Percentiles rank a stretch among this genome's conserved stretches.
These are phyloP conservation scores for Fraxinus albicans DNA, from an alignment of 305 asterid species.

Conservation along the genomic window DNA sequence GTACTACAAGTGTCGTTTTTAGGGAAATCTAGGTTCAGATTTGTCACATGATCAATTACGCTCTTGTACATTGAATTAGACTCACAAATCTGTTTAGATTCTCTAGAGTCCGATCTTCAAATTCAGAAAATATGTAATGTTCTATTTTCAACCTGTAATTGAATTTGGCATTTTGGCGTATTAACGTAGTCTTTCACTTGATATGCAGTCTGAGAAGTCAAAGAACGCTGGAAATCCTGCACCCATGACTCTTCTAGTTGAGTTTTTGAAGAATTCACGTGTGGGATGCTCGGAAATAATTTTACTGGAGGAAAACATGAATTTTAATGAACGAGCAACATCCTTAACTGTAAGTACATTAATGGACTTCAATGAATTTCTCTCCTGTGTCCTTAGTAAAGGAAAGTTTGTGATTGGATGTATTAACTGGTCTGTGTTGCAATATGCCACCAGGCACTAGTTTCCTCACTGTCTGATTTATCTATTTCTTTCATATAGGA, in stretches of 20 bases:
- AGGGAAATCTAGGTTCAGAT: neutral
- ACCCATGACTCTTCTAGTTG: slow-evolving; percentile 54
- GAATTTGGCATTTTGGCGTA: slow-evolving; percentile 4
- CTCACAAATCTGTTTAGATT: neutral
- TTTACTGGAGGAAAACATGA: slow-evolving; percentile 80
- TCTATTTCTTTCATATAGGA: slow-evolving; percentile 49
- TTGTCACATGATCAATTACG: neutral
- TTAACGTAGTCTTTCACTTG: slow-evolving; percentile 17
- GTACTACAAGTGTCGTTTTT: neutral
- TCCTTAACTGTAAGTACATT: slow-evolving; percentile 54
- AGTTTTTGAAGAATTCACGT: slow-evolving; percentile 48
- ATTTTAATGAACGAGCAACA: slow-evolving; percentile 80
- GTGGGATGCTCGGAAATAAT: slow-evolving; percentile 49
- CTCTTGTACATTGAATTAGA: neutral
- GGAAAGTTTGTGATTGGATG: slow-evolving; percentile 41
- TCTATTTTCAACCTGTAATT: slow-evolving; percentile 19
- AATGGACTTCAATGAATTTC: slow-evolving; percentile 48
- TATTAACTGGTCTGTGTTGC: slow-evolving; percentile 66
- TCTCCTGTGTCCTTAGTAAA: slow-evolving; percentile 21
- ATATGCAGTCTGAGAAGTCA: slow-evolving; percentile 83
- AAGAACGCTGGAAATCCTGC: slow-evolving; percentile 78
- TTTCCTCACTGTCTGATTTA: slow-evolving; percentile 17
- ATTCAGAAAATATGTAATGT: slow-evolving; percentile 3
- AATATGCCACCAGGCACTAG: slow-evolving; percentile 39
- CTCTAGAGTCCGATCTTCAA: neutral